Base-by-base conservation (phyloP, 2,329 filamentous ascomycete genomes). In the Diaporthe helianthi region DNA sequence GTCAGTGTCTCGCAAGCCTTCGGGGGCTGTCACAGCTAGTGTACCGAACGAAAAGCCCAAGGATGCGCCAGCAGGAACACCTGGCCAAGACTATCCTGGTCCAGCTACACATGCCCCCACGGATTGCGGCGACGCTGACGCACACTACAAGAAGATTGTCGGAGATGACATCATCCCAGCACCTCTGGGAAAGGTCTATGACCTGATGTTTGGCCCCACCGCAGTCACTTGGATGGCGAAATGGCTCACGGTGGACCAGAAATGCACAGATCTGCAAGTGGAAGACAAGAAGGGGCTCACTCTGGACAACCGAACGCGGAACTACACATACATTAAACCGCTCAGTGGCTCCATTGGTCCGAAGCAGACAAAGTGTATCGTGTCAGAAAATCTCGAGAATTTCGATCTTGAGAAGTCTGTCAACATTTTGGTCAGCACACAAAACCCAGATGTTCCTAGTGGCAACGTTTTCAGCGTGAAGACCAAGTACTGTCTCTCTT, bases 371-470 rank as follows among this genome's bases (percentile, higher is more conserved):
- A 98, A 97, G 77, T 99, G 96, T 79, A 91, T 97, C 69, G 94
- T 93, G 61, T 92, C 89, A 0, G 94, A 97, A 80, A 92, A 86
- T 5, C 77, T 99, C n/a, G 94, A 98, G 71, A 85, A 87, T 54
- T 84, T 97, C 36, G 95, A 99, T 77, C 84, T 97, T 19, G 95
- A 98, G 68, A 97, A 94, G 78, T 89, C 92, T 2, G 89, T 97
- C 68, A 92, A 91, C 65, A 85, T 99, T n/a, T 89, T 89, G 3
- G 89, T 93, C 68, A 90, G 89, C 36, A 98, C 94, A 0, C 92
- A 95, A 76, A 99, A 92, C 17, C 96, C 96, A 0, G 97, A 99
- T 78, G 96, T 99, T 2, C 96, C 96, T 0, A 97, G 90, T 77
- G 96, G 96, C 41, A 97, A 94, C 76, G 88, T 97, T 4, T 99